Percentiles rank a stretch among this genome's conserved stretches.
phyloP scores from a whole-genome alignment of 2,329 filamentous ascomycete genomes.

The Cadophora luteo-olivacea region DNA sequence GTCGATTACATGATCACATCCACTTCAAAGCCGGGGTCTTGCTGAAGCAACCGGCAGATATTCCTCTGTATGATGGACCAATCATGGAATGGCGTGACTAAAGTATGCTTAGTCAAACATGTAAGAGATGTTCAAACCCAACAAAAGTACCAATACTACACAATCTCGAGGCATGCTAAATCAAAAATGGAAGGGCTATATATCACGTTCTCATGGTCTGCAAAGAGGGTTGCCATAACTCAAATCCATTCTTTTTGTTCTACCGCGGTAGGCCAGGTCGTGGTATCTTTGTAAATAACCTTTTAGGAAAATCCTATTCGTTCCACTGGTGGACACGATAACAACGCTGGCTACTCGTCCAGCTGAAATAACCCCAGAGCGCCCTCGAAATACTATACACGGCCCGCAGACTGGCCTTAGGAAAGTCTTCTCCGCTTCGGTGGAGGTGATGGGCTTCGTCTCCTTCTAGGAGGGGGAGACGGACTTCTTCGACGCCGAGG shows the following conservation, averaged over 20 bases:
- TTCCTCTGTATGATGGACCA: background rate
- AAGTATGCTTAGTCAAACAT: background rate
- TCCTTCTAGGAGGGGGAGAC: slow-evolving; percentile 7
- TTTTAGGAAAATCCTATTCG: background rate
- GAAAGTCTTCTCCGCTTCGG: slow-evolving; percentile 19
- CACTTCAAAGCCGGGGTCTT: slow-evolving; percentile 11
- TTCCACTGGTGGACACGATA: background rate
- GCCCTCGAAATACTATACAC: slow-evolving; percentile 16
- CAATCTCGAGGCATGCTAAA: background rate
- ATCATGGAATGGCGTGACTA: slow-evolving; percentile 10
- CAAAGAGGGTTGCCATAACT: slow-evolving; percentile 1
- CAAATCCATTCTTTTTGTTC: slow-evolving; percentile 7
- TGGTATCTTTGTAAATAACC: slow-evolving; percentile 1
- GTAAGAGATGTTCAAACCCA: background rate
- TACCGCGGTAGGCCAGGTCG: background rate
- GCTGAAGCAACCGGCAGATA: slow-evolving; percentile 5
- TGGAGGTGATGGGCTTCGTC: slow-evolving; percentile 19
- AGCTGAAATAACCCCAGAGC: slow-evolving; percentile 2
- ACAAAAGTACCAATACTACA: slow-evolving; percentile 2
- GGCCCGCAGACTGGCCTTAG: background rate
- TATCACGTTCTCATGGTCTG: background rate
- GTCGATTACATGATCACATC: slow-evolving; percentile 15
- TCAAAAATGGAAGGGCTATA: background rate
- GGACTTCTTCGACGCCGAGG: slow-evolving; percentile 16
- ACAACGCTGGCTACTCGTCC: background rate